phyloP scores from a whole-genome alignment of 495 filamentous ascomycete species.

The Choiromyces venosus region DNA sequence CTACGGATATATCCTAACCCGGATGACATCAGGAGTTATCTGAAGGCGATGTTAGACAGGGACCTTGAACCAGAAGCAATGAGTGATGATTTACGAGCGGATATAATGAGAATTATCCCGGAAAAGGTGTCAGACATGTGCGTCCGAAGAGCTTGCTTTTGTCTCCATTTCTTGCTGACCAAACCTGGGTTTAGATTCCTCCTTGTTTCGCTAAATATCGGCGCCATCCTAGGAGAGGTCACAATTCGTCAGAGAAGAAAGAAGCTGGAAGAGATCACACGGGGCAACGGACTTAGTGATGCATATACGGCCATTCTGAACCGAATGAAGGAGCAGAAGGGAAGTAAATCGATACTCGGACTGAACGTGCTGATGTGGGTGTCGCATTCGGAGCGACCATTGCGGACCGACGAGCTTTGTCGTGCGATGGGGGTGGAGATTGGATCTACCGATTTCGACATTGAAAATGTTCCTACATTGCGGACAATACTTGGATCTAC shows the following conservation, averaged over 20 bases:
- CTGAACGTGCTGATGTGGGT: not conserved
- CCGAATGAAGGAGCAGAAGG: not conserved
- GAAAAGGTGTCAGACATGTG: not conserved
- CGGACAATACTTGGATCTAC: not conserved
- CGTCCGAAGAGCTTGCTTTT: too few relatives aligned
- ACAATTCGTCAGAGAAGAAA: not conserved
- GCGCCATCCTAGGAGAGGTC: not conserved
- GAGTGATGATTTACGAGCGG: not conserved
- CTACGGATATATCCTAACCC: not conserved
- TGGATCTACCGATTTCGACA: not conserved
- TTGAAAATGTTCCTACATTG: not conserved
- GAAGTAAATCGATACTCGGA: not conserved
- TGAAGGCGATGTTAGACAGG: not conserved
- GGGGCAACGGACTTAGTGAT: not conserved
- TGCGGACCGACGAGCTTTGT: not conserved
- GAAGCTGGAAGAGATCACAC: not conserved
- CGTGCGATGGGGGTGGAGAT: not conserved
- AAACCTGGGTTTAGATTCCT: too few relatives aligned
- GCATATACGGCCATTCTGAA: not conserved
- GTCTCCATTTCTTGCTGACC: too few relatives aligned
- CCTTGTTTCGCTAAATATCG: not conserved
- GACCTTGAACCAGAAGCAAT: not conserved
- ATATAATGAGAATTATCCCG: not conserved
- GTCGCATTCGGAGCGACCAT: not conserved
- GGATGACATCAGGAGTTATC: not conserved